Conservation (phyloP, 768 basidiomycete genomes). For the Neoboletus subvelutipes region DNA sequence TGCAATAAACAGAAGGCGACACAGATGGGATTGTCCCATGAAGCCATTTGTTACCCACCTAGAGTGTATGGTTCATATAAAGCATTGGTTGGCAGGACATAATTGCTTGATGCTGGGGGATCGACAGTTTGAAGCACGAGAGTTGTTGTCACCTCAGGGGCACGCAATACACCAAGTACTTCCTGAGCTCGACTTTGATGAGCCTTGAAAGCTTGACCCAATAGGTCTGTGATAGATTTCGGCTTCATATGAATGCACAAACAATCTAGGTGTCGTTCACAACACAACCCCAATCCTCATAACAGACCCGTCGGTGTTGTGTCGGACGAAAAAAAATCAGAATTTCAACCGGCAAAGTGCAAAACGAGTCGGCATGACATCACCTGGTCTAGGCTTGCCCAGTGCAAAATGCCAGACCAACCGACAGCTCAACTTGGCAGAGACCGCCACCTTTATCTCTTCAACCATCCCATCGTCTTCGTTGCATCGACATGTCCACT, state of each 20-base stretch:
- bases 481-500: conserved; percentile 12
- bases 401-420: neutral
- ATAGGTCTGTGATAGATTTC: neutral
- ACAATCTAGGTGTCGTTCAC: neutral
- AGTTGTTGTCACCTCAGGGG: neutral
- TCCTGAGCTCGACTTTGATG: neutral
- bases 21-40: neutral
- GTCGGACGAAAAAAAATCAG: neutral
- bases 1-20: neutral
- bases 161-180: neutral
- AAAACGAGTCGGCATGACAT: conserved; percentile 26
- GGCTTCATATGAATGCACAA: neutral
- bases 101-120: neutral
- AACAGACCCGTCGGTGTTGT: neutral
- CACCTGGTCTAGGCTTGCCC: conserved; percentile 19
- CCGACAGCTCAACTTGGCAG: neutral
- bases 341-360: conserved; percentile 13
- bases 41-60: neutral
- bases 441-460: neutral
- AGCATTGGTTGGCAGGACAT: neutral
- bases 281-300: neutral
- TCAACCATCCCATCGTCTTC: neutral
- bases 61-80: neutral
- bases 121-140: neutral
- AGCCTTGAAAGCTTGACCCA: neutral